Evolutionary conservation across 768 basidiomycete species (phyloP).

Genomic region (Russula dissimulans): DNA sequence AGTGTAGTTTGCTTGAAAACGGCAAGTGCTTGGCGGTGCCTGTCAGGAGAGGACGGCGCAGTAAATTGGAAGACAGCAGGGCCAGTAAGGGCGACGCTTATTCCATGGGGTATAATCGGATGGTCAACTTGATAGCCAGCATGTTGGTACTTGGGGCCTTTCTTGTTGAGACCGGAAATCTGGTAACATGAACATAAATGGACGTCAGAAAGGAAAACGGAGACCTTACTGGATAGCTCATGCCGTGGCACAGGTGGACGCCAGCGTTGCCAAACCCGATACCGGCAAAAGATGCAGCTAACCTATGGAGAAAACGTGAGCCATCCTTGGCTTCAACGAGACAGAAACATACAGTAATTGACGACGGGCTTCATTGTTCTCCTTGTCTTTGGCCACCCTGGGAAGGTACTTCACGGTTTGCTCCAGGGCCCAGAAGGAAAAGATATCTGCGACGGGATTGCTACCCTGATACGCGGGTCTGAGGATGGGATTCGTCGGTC

Average conservation of each 20-base stretch:
- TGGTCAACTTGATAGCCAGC: slow-evolving; percentile 77
- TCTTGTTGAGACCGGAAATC: slow-evolving; percentile 94
- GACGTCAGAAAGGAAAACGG: neutral
- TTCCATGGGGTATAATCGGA: slow-evolving; percentile 91
- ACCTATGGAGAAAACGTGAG: slow-evolving; percentile 31
- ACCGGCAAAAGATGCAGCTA: slow-evolving; percentile 90
- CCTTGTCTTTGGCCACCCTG: slow-evolving; percentile 66
- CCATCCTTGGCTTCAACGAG: neutral
- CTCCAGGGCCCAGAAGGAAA: slow-evolving; percentile 87
- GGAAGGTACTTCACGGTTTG: slow-evolving; percentile 87
- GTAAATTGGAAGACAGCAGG: slow-evolving; percentile 96
- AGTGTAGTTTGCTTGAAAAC: slow-evolving; percentile 64
- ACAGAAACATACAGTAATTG: slow-evolving; percentile 72
- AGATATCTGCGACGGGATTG: slow-evolving; percentile 92
- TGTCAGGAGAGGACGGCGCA: slow-evolving; percentile 83
- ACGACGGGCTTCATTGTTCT: slow-evolving; percentile 73
- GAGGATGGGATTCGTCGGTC: slow-evolving; percentile 82
- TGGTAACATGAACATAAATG: slow-evolving; percentile 23
- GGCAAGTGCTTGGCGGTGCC: slow-evolving; percentile 81
- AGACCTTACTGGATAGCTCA: slow-evolving; percentile 68
- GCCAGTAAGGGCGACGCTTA: slow-evolving; percentile 85
- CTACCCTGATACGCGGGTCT: slow-evolving; percentile 91
- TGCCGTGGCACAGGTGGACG: slow-evolving; percentile 84
- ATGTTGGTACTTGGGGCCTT: slow-evolving; percentile 85
- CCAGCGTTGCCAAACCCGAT: slow-evolving; percentile 95